Conservation (phyloP, 2,329 filamentous ascomycete species). For the Magnaporthiopsis poae region DNA sequence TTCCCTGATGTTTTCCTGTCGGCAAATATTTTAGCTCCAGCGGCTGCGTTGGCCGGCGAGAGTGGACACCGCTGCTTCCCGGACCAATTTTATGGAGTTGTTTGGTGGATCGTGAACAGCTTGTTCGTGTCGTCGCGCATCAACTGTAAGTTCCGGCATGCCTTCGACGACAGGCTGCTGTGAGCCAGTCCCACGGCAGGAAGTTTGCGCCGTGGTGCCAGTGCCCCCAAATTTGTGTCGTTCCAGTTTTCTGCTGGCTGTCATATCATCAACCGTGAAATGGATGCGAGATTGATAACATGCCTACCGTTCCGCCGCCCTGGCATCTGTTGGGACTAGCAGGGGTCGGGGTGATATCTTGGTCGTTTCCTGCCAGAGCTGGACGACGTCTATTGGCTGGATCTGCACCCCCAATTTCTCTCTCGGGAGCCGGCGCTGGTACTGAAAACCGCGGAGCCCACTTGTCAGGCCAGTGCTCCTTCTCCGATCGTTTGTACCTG, state of each 20-base stretch:
- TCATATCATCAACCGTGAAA: neutral
- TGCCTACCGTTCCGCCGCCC: neutral
- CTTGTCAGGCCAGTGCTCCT: neutral
- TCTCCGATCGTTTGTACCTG: neutral
- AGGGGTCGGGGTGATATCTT: neutral
- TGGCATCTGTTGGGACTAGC: slow-evolving; percentile 1
- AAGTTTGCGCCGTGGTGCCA: neutral
- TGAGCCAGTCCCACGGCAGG: neutral
- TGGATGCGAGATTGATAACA: neutral
- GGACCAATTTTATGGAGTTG: too few relatives aligned
- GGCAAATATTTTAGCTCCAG: neutral
- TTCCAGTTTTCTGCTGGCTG: neutral
- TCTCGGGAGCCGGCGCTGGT: neutral
- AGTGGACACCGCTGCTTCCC: neutral
- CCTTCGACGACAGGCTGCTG: neutral
- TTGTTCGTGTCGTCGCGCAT: neutral
- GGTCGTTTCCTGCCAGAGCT: neutral
- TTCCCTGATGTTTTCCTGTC: neutral
- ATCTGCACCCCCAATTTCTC: neutral
- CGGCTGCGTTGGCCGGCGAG: neutral
- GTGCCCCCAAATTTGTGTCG: neutral
- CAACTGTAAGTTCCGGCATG: neutral
- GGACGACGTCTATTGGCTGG: neutral
- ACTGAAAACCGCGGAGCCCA: neutral
- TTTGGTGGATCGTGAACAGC: neutral